A percentile compares a stretch with the other conserved stretches of the same genome.
Conservation (phyloP, 345 rosid species). For the Citrus reticulata region DNA sequence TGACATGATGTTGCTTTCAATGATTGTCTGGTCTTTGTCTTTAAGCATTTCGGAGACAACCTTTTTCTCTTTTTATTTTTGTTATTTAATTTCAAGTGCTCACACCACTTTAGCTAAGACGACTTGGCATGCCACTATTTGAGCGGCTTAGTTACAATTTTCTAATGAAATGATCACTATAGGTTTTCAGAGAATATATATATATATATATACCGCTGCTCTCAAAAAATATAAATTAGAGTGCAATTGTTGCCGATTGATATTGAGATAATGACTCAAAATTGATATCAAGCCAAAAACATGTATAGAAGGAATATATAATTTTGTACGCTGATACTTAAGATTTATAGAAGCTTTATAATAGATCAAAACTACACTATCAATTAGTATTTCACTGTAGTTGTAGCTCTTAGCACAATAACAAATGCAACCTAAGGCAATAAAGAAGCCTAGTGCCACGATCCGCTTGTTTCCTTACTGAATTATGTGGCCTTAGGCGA, state of each 20-base stretch:
- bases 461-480: too few species aligned
- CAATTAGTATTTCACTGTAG: too few species aligned
- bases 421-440: too few species aligned
- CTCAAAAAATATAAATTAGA: too few species aligned
- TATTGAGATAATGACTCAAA: not conserved
- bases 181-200: not conserved
- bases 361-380: too few species aligned
- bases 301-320: not conserved
- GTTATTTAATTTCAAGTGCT: conserved; percentile 1
- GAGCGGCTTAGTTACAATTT: conserved; percentile 7
- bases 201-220: too few species aligned
- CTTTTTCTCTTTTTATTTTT: not conserved
- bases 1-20: conserved; percentile 28
- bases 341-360: too few species aligned
- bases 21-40: conserved; percentile 22
- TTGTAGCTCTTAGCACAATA: too few species aligned
- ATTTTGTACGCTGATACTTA: too few species aligned
- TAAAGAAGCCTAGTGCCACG: too few species aligned
- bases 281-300: not conserved
- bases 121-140: not conserved
- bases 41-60: conserved; percentile 7
- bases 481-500: too few species aligned
- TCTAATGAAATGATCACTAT: not conserved
- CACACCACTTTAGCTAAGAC: conserved; percentile 15
- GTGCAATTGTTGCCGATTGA: not conserved